Conservation (phyloP, 495 filamentous ascomycete genomes). For the Evansstolkia leycettana region DNA sequence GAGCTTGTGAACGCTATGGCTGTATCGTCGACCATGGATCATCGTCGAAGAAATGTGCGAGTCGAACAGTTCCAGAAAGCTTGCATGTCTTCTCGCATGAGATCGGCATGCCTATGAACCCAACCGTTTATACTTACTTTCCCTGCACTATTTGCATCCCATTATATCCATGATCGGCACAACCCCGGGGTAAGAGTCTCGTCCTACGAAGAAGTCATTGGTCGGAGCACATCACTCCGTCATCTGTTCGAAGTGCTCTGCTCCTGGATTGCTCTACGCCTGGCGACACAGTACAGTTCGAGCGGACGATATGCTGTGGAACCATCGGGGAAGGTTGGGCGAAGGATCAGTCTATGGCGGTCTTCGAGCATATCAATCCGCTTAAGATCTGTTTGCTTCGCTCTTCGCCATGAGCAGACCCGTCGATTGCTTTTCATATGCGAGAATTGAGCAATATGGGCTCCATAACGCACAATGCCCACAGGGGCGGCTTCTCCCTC, state of each 20-base stretch:
- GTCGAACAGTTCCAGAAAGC: too few species aligned
- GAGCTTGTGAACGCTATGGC: too few species aligned
- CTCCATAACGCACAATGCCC: conserved; percentile 6
- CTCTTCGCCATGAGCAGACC: too few species aligned
- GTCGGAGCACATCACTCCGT: conserved; percentile 14
- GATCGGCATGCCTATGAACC: too few species aligned
- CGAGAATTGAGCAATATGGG: conserved; percentile 8
- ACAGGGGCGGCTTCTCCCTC: conserved; percentile 18
- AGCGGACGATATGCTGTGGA: conserved; percentile 5
- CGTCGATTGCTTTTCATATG: not conserved
- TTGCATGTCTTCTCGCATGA: too few species aligned
- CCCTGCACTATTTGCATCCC: conserved; percentile 9
- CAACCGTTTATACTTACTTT: too few species aligned
- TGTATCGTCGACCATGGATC: too few species aligned
- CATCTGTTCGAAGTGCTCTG: not conserved
- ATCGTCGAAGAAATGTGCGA: too few species aligned
- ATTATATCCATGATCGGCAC: conserved; percentile 5
- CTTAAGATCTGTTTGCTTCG: too few species aligned
- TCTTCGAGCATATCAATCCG: not conserved
- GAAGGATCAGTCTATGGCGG: conserved; percentile 1
- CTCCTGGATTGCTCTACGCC: not conserved
- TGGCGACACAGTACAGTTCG: conserved; percentile 10
- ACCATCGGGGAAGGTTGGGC: not conserved
- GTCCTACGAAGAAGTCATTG: conserved; percentile 8
- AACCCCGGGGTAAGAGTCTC: conserved; percentile 1